These are phyloP conservation scores for Vigna trinervia DNA, from an alignment of 306 rosid genomes.

Conservation along the genomic window DNA sequence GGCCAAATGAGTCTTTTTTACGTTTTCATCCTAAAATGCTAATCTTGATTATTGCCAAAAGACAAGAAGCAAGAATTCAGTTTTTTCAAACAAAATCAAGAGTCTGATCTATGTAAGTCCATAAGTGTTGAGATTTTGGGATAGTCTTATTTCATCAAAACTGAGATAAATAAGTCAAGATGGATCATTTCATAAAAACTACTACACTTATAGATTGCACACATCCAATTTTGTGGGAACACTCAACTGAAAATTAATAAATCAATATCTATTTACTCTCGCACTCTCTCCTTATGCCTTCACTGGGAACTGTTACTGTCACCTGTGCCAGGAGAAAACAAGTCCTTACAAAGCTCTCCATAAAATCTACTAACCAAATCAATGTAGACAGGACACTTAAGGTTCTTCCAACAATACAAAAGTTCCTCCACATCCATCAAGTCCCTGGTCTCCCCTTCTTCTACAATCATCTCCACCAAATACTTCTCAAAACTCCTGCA, in stretches of 20 bases:
- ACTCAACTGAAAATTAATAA: not conserved
- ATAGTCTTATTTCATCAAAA: constrained; percentile 18
- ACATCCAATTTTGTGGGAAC: constrained; percentile 18
- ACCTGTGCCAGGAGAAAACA: constrained; percentile 63
- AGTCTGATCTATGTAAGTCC: not conserved
- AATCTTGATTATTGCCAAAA: constrained; percentile 25
- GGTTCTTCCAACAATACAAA: constrained; percentile 83
- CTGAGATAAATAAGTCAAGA: not conserved
- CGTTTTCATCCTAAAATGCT: not conserved
- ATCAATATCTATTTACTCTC: constrained; percentile 21
- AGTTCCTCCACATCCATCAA: constrained; percentile 90
- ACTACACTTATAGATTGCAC: not conserved
- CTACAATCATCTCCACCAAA: constrained; percentile 86
- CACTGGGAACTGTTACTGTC: constrained; percentile 40
- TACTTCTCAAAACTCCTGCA: constrained; percentile 93
- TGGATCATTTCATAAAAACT: constrained; percentile 12
- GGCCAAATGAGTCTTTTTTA: not conserved
- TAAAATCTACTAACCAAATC: constrained; percentile 83
- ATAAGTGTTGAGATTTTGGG: constrained; percentile 1
- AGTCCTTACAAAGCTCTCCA: constrained; percentile 91
- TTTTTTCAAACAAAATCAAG: constrained; percentile 15
- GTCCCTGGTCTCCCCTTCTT: constrained; percentile 78
- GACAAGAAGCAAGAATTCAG: not conserved
- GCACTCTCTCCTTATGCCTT: constrained; percentile 24
- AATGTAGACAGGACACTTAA: constrained; percentile 74